These are phyloP conservation scores for Fonsecaea pugnacius DNA, from an alignment of 2,329 filamentous ascomycete genomes.

Conservation along the genomic window DNA sequence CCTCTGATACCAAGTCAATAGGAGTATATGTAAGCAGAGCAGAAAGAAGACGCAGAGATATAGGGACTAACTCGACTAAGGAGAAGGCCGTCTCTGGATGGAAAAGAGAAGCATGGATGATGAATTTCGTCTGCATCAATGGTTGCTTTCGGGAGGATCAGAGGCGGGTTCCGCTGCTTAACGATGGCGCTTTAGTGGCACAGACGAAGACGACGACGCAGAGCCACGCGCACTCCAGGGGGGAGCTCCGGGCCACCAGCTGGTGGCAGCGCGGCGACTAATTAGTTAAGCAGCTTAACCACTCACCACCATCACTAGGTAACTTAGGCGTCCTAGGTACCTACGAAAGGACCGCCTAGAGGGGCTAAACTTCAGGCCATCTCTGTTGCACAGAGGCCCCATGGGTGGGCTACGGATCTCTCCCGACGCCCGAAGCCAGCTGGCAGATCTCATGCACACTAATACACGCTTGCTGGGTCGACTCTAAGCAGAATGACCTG, in stretches of 20 bases:
- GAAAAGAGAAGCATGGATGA: constrained; percentile 6
- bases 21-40: constrained; percentile 3
- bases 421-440: constrained; percentile 14
- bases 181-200: constrained; percentile 18
- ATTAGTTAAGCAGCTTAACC: constrained; percentile 20
- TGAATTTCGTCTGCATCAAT: constrained; percentile 14
- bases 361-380: constrained; percentile 19
- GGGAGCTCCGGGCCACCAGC: constrained; percentile 1
- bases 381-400: background rate
- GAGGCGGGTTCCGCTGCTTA: constrained; percentile 14
- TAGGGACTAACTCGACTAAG: constrained; percentile 14
- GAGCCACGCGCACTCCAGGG: constrained; percentile 14
- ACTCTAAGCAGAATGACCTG: background rate
- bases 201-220: constrained; percentile 1
- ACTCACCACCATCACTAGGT: background rate
- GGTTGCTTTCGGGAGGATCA: constrained; percentile 18
- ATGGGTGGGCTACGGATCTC: constrained; percentile 12
- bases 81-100: constrained; percentile 15
- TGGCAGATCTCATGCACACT: constrained; percentile 16
- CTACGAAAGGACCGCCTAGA: constrained; percentile 15
- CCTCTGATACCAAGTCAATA: background rate
- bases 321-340: background rate
- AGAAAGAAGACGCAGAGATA: constrained; percentile 9
- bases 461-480: background rate
- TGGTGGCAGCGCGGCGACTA: constrained; percentile 8